Evolutionary conservation across 1,139 yeast species (phyloP).

Genomic region (Maudiozyma humilis): DNA sequence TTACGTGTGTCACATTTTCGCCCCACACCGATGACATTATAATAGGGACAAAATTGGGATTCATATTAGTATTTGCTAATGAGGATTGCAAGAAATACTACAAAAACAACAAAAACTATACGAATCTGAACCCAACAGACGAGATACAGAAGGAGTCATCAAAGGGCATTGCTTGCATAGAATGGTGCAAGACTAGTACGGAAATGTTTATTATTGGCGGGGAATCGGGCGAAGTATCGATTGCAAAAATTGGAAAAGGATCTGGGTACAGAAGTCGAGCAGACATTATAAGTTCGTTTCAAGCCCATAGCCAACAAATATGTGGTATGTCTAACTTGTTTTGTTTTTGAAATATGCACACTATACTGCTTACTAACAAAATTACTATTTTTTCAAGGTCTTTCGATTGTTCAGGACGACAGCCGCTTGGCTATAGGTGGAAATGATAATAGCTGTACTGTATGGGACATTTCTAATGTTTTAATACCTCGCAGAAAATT

Average conservation of each 20-base stretch:
- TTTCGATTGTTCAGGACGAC: slow-evolving; percentile 43
- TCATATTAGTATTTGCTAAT: slow-evolving; percentile 38
- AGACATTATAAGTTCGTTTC: slow-evolving; percentile 31
- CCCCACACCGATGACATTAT: slow-evolving; percentile 39
- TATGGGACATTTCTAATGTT: slow-evolving; percentile 57
- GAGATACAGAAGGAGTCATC: slow-evolving; percentile 27
- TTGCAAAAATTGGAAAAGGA: slow-evolving; percentile 32
- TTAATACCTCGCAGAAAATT: slow-evolving; percentile 35
- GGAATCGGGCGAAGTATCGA: slow-evolving; percentile 53
- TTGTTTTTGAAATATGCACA: slow-evolving; percentile 5
- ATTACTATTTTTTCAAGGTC: slow-evolving; percentile 32
- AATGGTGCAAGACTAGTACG: slow-evolving; percentile 44
- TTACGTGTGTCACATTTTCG: slow-evolving; percentile 57
- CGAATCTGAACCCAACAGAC: slow-evolving; percentile 12
- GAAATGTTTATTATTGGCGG: slow-evolving; percentile 54
- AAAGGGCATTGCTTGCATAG: slow-evolving; percentile 49
- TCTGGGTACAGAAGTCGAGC: slow-evolving; percentile 9
- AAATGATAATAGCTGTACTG: slow-evolving; percentile 60
- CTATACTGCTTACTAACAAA: not conserved
- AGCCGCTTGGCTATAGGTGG: slow-evolving; percentile 61
- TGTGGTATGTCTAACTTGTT: slow-evolving; percentile 54
- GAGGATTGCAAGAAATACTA: slow-evolving; percentile 14
- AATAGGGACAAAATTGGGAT: slow-evolving; percentile 53
- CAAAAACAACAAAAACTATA: slow-evolving; percentile 1
- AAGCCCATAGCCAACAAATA: slow-evolving; percentile 55